Base-by-base conservation (phyloP, 139 green algal genomes). In the Choricystis sp. region DNA sequence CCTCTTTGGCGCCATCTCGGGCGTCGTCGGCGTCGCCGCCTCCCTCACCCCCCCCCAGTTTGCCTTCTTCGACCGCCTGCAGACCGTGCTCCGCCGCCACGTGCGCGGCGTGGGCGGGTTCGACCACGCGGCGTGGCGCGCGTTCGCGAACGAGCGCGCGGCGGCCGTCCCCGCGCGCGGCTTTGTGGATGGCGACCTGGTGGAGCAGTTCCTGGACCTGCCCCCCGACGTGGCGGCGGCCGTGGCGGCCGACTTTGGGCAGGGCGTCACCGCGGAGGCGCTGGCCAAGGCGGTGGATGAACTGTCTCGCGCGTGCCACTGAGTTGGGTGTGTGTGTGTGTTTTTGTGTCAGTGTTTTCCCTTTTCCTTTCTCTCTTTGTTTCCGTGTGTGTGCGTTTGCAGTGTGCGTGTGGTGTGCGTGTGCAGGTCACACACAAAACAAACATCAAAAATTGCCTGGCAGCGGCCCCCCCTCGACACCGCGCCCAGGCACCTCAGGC, bases 171-270 rank as follows among this genome's bases (percentile, higher is more conserved):
- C 60, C 77, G 16, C 66, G 57, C 69, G 66, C 1, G 76, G 78
- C 57, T 97, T 98, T 62, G 67, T 98, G 19, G 92, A 98, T 59
- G 92, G 92, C 0, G 92, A 98, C 69, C 70, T 98, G 3, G 80
- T 98, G 1, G 92, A 98, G 79, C 49, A 75, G 26, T 94, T 96
- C 63, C 65, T 96, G 30, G 92, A 98, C 68, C 74, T 98, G 26
- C 70, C 67, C 3, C 63, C 65, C 2, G 69, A 86, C 14, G 62
- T 56, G 9, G 66, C 72, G 59, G 56, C 73, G 19, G 63, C 68
- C 24, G 77, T 84, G 23, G 78, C 71, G 0, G 30, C 69, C 26
- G 29, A 62, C 5, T 73, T 85, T 65, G 74, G 72, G 2, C 19
- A 49, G n/a, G 74, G 71, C 0, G 22, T 49, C 14, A 74, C 55